These are phyloP conservation scores for Aspergillus conjunctus DNA, from an alignment of 495 filamentous ascomycete genomes.

Conservation along the genomic window DNA sequence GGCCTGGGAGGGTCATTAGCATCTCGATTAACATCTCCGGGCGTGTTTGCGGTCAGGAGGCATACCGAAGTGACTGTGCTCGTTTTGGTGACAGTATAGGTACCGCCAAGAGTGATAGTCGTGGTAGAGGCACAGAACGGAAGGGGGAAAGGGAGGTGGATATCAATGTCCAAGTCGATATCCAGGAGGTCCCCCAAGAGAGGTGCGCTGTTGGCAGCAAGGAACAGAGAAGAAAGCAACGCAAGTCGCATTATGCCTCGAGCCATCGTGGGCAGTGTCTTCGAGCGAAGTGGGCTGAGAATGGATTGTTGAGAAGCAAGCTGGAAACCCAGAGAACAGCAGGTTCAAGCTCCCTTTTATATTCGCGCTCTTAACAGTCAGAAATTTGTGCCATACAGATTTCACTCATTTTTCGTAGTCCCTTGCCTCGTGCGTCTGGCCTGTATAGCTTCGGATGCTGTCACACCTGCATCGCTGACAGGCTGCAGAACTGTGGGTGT, in stretches of 20 bases:
- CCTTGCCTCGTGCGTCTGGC: background rate
- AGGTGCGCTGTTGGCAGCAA: background rate
- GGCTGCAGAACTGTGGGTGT: background rate
- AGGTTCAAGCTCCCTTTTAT: background rate
- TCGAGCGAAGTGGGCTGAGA: background rate
- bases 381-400: background rate
- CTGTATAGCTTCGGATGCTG: too few species aligned
- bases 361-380: background rate
- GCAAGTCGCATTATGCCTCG: background rate
- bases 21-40: background rate
- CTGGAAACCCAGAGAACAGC: background rate
- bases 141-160: background rate
- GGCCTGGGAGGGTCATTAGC: background rate
- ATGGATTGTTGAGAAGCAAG: background rate
- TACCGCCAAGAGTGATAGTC: constrained; percentile 11
- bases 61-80: constrained; percentile 15
- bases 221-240: background rate
- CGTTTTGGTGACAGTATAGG: constrained; percentile 10
- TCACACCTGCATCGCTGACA: too few species aligned
- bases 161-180: background rate
- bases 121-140: constrained; percentile 12
- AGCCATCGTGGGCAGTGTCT: background rate
- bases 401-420: background rate
- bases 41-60: background rate
- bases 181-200: background rate